Percentiles rank a stretch among this genome's conserved stretches.
phyloP scores from a whole-genome alignment of 768 basidiomycete species.

The Boletus rubropictus region DNA sequence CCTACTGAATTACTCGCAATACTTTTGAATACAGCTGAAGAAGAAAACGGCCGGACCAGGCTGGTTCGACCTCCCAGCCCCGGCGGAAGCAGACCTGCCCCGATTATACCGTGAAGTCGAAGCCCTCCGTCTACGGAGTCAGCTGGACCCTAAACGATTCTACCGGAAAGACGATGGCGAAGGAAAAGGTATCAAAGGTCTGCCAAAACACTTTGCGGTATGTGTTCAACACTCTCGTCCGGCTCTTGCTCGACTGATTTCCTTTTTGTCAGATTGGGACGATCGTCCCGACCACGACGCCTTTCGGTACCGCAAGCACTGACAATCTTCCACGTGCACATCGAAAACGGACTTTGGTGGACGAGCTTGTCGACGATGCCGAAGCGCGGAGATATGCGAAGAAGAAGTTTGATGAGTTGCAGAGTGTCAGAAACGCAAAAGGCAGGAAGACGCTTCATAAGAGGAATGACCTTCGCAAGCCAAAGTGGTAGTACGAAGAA shows the following conservation, averaged over 20 bases:
- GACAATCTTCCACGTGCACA: conserved; percentile 68
- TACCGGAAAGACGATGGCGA: conserved; percentile 85
- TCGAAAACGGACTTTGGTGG: conserved; percentile 79
- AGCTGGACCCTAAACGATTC: conserved; percentile 89
- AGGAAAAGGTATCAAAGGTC: conserved; percentile 74
- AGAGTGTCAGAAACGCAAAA: conserved; percentile 57
- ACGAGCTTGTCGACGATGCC: conserved; percentile 85
- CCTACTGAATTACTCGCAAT: neutral
- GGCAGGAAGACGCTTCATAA: conserved; percentile 66
- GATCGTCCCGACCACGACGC: conserved; percentile 61
- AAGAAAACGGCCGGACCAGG: conserved; percentile 68
- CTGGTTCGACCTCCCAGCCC: conserved; percentile 89
- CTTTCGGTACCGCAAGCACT: conserved; percentile 62
- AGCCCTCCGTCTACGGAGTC: conserved; percentile 78
- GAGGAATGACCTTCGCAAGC: conserved; percentile 55
- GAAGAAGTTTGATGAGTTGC: conserved; percentile 80
- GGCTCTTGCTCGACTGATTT: conserved; percentile 3
- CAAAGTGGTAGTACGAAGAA: conserved; percentile 55
- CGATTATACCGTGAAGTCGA: conserved; percentile 80
- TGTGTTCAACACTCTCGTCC: conserved; percentile 22
- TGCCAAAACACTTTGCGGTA: conserved; percentile 90
- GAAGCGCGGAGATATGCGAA: conserved; percentile 86
- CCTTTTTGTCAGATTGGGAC: conserved; percentile 60
- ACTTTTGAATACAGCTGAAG: conserved; percentile 43
- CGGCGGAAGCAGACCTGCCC: conserved; percentile 72